These are phyloP conservation scores for Kernera saxatilis DNA, from an alignment of 345 rosid species.

Conservation along the genomic window DNA sequence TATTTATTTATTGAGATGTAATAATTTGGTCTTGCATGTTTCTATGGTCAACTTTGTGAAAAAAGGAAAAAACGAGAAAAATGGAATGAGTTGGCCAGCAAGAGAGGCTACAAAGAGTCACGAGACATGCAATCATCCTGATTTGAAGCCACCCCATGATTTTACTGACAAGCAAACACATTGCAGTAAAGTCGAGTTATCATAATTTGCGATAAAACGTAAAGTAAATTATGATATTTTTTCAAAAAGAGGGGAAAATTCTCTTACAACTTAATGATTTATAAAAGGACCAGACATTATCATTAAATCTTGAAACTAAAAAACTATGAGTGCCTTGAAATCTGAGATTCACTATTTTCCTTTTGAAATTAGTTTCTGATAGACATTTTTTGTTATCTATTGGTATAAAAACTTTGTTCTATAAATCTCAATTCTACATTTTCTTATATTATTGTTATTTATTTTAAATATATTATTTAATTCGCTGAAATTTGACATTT, in stretches of 20 bases:
- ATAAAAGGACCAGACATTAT: constrained; percentile 28
- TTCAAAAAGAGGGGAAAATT: background rate
- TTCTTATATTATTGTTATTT: background rate
- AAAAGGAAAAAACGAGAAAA: background rate
- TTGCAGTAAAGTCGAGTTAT: constrained; percentile 28
- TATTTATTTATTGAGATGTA: background rate
- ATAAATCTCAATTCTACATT: background rate
- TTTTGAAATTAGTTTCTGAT: constrained; percentile 11
- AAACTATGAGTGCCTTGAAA: constrained; percentile 24
- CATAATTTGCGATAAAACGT: constrained; percentile 20
- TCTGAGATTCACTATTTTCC: constrained; percentile 17
- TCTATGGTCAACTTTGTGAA: constrained; percentile 19
- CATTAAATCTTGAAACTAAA: constrained; percentile 28
- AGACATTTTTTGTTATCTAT: background rate
- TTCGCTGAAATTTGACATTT: background rate
- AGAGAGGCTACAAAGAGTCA: constrained; percentile 26
- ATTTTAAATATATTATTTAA: background rate
- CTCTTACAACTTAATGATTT: constrained; percentile 29
- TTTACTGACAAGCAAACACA: constrained; percentile 34
- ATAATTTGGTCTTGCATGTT: constrained; percentile 20
- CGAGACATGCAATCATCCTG: constrained; percentile 32
- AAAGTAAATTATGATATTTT: constrained; percentile 6
- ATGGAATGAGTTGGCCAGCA: constrained; percentile 25
- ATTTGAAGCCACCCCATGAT: constrained; percentile 32
- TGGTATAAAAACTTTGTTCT: background rate